A percentile compares a stretch with the other conserved stretches of the same genome.
phyloP scores from a whole-genome alignment of 306 rosid genomes.

The Fragaria iinumae region DNA sequence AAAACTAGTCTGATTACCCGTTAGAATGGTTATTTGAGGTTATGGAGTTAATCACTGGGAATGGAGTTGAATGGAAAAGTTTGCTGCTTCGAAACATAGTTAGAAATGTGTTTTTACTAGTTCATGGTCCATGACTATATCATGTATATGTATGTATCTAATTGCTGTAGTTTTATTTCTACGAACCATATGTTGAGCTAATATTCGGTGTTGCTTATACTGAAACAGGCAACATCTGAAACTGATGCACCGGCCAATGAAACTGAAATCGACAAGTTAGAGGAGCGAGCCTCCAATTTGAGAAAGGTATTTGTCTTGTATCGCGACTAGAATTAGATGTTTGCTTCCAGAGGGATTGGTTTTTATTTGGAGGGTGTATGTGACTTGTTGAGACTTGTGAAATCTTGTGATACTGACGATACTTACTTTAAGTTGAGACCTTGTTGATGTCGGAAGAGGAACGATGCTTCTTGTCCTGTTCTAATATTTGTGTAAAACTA shows the following conservation, averaged over 20 bases:
- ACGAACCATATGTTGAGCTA: slow-evolving; percentile 16
- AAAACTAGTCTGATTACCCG: not conserved
- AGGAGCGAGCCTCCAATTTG: slow-evolving; percentile 61
- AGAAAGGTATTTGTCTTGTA: slow-evolving; percentile 48
- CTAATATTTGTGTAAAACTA: not conserved
- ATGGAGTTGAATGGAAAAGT: not conserved
- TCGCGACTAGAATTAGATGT: not conserved
- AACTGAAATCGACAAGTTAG: slow-evolving; percentile 71
- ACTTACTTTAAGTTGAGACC: no score
- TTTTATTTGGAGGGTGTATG: not conserved
- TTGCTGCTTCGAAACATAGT: not conserved
- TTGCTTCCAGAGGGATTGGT: not conserved
- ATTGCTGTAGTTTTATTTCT: not conserved
- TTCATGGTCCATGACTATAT: no score
- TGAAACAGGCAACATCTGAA: slow-evolving; percentile 61
- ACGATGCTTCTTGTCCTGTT: no score
- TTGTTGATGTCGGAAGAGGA: no score
- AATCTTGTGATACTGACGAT: no score
- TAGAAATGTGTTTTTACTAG: not conserved
- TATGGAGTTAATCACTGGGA: not conserved
- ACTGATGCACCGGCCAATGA: slow-evolving; percentile 49
- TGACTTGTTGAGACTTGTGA: no score
- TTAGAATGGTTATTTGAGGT: not conserved
- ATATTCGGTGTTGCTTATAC: slow-evolving; percentile 1
- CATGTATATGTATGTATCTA: not conserved